A percentile compares a stretch with the other conserved stretches of the same genome.
phyloP scores from a whole-genome alignment of 2,329 filamentous ascomycete genomes.

The Aspergillus tanneri region DNA sequence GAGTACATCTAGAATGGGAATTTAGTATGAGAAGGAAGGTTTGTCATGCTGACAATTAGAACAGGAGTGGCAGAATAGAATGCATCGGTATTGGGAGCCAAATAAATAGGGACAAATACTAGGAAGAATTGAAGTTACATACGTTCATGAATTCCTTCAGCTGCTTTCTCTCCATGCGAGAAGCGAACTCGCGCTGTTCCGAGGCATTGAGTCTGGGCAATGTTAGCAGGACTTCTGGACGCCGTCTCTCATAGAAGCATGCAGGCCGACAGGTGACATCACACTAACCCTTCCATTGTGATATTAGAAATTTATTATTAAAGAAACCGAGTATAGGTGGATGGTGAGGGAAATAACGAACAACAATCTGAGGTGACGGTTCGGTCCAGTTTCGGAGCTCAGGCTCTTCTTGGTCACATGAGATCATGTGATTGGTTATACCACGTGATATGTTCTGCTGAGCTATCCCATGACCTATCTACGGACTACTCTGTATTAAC shows the following conservation, averaged over 20 bases:
- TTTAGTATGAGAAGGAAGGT: not conserved
- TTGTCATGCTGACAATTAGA: not conserved
- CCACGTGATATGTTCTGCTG: not conserved
- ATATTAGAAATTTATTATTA: conserved; percentile 13
- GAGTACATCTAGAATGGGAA: conserved; percentile 60
- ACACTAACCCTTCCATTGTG: conserved; percentile 41
- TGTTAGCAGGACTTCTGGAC: conserved; percentile 6
- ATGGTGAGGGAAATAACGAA: not conserved
- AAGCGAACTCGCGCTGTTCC: conserved; percentile 90
- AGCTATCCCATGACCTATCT: not conserved
- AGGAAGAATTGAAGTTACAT: too few relatives aligned
- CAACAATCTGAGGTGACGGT: conserved; percentile 2
- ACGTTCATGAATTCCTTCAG: conserved; percentile 99
- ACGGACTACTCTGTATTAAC: too few relatives aligned
- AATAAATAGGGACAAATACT: conserved; percentile 15
- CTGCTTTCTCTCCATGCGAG: conserved; percentile 95
- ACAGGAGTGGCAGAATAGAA: not conserved
- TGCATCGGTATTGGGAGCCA: conserved; percentile 1
- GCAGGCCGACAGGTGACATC: too few relatives aligned
- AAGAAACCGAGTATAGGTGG: not conserved
- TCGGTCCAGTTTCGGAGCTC: conserved; percentile 21
- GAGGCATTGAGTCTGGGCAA: conserved; percentile 63
- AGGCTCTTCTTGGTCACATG: conserved; percentile 18
- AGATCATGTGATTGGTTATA: not conserved
- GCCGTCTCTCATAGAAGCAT: not conserved